Base-by-base conservation (phyloP, 305 asterid species). In the Fraxinus sp. region DNA sequence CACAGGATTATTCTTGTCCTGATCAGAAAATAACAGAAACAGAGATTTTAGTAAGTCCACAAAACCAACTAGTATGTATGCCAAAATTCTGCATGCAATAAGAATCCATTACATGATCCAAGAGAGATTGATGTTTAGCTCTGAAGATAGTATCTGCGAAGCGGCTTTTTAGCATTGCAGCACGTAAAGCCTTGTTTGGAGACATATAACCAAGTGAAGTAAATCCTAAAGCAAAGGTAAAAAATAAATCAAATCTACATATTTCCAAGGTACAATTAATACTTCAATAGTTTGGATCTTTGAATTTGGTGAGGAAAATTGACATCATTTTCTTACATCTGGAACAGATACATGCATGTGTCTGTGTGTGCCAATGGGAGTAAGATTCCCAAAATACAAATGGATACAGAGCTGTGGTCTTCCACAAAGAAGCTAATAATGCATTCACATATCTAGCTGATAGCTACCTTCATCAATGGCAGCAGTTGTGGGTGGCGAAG, bases 81-180 rank as follows among this genome's bases (percentile, higher is more conserved):
- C 68, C 68, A 33, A 72, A 7, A 32, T 1, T 11, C 77, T 30
- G 18, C 10, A 30, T 30, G 77, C 24, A 16, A 8, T 13, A 33
- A 44, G 52, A 44, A 41, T 10, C 33, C 62, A 49, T 84, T 87
- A 85, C 88, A 37, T 80, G 80, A 41, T 74, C 81, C 39, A 57
- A 78, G 28, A 86, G 81, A 0, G 86, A 78, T 36, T 83, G 75
- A 14, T 86, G 89, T 44, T 55, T 81, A 7, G 86, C 89, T 84
- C 86, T 89, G 77, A 85, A 79, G n/a, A 89, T 85, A n/a, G 87
- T 89, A 73, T 83, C 89, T 49, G 91, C 90, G 82, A 85, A 89
- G 9, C 88, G 85, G 18, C 84, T 85, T 76, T 76, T 87, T 10
- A 89, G 79, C 89, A 78, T 83, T 49, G 91, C 92, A 26, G 78